Evolutionary conservation across 352 stramenopile species (phyloP).

Genomic region (Thraustochytrium striatum): DNA sequence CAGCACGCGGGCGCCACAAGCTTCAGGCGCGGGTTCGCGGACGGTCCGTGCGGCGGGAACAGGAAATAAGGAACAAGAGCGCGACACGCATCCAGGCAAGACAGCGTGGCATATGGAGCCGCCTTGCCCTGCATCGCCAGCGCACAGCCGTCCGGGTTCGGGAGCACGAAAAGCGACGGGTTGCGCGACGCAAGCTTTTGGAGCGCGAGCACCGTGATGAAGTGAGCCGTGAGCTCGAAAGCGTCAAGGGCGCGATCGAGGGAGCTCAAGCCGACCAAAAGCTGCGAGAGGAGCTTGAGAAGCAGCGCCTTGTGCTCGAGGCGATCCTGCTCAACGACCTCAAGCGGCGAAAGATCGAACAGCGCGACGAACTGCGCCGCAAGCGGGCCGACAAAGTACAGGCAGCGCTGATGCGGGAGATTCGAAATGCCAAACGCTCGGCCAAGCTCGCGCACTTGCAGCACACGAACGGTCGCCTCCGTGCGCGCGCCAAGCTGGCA

Average conservation of each 20-base stretch:
- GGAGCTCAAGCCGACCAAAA: background rate
- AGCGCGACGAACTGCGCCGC: background rate
- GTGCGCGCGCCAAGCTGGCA: background rate
- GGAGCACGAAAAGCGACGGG: background rate
- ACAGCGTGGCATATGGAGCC: background rate
- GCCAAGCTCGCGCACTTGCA: background rate
- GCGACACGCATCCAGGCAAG: background rate
- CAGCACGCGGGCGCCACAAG: background rate
- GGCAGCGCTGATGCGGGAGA: background rate
- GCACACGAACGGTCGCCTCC: background rate
- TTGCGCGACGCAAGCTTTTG: background rate
- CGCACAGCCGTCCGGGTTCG: too few species aligned
- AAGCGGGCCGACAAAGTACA: background rate
- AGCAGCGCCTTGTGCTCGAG: background rate
- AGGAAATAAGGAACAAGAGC: background rate
- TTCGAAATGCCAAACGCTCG: background rate
- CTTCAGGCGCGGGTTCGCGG: background rate
- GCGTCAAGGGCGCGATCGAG: background rate
- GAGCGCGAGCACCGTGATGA: background rate
- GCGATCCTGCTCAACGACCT: background rate
- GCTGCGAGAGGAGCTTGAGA: background rate
- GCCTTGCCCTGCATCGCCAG: too few species aligned
- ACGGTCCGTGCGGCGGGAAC: background rate
- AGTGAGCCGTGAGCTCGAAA: background rate
- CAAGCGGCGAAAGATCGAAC: background rate